A percentile compares a stretch with the other conserved stretches of the same genome.
These are phyloP conservation scores for Allomyces macrogynus DNA, from an alignment of 192 early-diverging fungal species.

Conservation along the genomic window DNA sequence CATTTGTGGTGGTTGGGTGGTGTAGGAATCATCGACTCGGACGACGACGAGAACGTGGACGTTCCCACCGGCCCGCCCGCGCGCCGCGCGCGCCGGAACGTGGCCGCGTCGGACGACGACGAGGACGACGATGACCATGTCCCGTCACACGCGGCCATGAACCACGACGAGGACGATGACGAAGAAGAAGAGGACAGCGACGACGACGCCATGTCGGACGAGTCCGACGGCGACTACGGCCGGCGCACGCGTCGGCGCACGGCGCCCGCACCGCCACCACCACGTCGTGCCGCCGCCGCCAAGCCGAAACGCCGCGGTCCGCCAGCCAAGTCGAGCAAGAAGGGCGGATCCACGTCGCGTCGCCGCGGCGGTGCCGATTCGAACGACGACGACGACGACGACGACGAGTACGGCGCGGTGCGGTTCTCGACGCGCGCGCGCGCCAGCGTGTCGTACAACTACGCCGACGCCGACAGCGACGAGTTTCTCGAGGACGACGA, in stretches of 20 bases:
- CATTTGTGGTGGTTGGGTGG: no score
- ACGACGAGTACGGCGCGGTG: not conserved
- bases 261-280: not conserved
- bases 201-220: slow-evolving; percentile 12
- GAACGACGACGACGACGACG: slow-evolving; percentile 1
- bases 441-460: not conserved
- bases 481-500: not conserved
- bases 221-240: not conserved
- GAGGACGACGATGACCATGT: slow-evolving; percentile 25
- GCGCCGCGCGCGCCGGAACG: slow-evolving; percentile 15
- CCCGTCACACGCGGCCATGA: slow-evolving; percentile 7
- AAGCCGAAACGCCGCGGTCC: slow-evolving; percentile 2
- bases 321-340: not conserved
- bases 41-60: slow-evolving; percentile 11
- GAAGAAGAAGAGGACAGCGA: slow-evolving; percentile 18
- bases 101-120: slow-evolving; percentile 14
- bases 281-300: slow-evolving; percentile 6
- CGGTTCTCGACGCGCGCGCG: slow-evolving; percentile 5
- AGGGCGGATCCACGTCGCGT: no score
- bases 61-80: slow-evolving; percentile 14
- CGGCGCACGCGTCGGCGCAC: not conserved
- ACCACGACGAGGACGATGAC: slow-evolving; percentile 16
- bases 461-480: not conserved
- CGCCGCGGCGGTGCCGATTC: no score
- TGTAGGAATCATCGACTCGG: slow-evolving; percentile 6